Conservation (phyloP, 257 asterid species). For the Solanum boliviense region DNA sequence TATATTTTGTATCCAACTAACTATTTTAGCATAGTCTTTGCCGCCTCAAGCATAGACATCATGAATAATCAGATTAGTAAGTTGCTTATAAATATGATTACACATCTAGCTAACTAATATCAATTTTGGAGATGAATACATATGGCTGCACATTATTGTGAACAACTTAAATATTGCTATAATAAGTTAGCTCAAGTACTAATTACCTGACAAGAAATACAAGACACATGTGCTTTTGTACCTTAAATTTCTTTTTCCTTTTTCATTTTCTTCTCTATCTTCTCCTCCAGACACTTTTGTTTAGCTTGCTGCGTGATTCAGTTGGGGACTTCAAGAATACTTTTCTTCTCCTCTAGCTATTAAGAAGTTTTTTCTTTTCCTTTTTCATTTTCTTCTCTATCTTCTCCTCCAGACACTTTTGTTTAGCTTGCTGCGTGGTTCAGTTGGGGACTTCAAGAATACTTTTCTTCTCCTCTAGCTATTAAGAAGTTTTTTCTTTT, state of each 20-base stretch:
- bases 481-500: too few species aligned
- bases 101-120: background rate
- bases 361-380: background rate
- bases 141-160: background rate
- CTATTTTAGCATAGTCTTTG: too few species aligned
- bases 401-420: conserved; percentile 74
- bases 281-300: conserved; percentile 76
- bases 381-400: conserved; percentile 36
- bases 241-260: conserved; percentile 32
- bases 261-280: conserved; percentile 42
- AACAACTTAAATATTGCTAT: background rate
- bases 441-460: conserved; percentile 64
- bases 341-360: background rate
- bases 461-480: conserved; percentile 5
- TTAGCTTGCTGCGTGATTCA: conserved; percentile 79
- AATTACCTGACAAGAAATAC: background rate
- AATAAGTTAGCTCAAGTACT: background rate
- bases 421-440: conserved; percentile 80
- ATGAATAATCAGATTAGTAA: too few species aligned
- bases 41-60: too few species aligned
- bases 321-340: conserved; percentile 59
- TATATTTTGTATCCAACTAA: too few species aligned
- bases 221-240: conserved; percentile 72
- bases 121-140: background rate
- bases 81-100: too few species aligned